Base-by-base conservation (phyloP, 345 rosid genomes). In the Dimocarpus longan region DNA sequence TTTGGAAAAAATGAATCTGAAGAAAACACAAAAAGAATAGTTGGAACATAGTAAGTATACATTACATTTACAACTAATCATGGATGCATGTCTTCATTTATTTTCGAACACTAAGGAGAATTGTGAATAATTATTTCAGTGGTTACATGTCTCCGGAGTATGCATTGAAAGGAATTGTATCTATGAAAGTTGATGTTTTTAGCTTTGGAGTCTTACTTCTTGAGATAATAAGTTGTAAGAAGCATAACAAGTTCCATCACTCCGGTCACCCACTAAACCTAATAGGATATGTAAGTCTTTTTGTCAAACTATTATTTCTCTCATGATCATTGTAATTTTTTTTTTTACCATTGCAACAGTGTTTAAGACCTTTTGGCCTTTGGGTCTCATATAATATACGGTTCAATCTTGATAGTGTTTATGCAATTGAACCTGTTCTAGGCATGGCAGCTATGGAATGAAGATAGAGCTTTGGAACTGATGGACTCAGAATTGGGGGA, bases 381-480 rank as follows among this genome's bases (percentile, higher is more conserved):
- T 42, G 1, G 44, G 44, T 42, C 9, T 42, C 9, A 10, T 10
- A 21, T 15, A 18, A 52, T 37, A 3, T 56, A 8, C 16, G 19
- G 4, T 18, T 6, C 19, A 16, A 72, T 24, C 21, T 13, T 60
- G 40, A 57, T 5, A 32, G 28, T 57, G 22, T 44, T 42, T 57
- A 21, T 32, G 50, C 22, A n/a, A 42, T 42, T 40, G 24, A 52
- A 4, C 4, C 10, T 19, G 13, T 8, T 59, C 16, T 22, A 78
- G 81, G 81, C 81, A 63, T 78, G 81, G 76, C 44, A 71, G 1
- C 62, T 78, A 15, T 78, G 81, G 81, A 64, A 60, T 7, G 71
- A 71, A 46, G 66, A 70, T 3, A 71, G 24, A 28, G 66, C 28
- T 7, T 37, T 48, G 2, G 76, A 78, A 62, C 10, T 78, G 24